These are phyloP conservation scores for Pilobolus umbonatus DNA, from an alignment of 192 early-diverging fungal species.

Conservation along the genomic window DNA sequence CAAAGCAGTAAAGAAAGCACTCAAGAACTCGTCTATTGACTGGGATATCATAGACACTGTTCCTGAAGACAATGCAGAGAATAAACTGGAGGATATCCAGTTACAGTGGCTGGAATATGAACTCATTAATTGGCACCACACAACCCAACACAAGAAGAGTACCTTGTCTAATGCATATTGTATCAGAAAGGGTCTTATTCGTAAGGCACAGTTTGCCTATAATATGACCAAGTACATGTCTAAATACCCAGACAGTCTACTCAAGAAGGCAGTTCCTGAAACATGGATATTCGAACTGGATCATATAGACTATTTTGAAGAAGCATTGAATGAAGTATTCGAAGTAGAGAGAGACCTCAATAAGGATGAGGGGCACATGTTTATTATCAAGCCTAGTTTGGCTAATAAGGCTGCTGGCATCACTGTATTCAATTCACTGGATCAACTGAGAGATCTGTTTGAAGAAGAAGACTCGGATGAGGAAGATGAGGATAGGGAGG, in stretches of 20 bases:
- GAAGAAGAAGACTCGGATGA: slow-evolving; percentile 34
- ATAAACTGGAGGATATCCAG: neutral
- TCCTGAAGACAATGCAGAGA: slow-evolving; percentile 10
- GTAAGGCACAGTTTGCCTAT: slow-evolving; percentile 62
- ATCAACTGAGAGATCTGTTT: slow-evolving; percentile 40
- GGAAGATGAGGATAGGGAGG: slow-evolving; percentile 38
- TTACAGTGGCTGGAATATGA: slow-evolving; percentile 65
- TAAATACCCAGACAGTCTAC: slow-evolving; percentile 50
- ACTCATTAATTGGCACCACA: slow-evolving; percentile 50
- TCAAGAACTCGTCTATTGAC: slow-evolving; percentile 15
- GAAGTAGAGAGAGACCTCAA: slow-evolving; percentile 60
- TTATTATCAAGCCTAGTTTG: slow-evolving; percentile 64
- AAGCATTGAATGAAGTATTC: slow-evolving; percentile 63
- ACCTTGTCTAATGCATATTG: slow-evolving; percentile 53
- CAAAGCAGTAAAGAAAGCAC: slow-evolving; percentile 18
- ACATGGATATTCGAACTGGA: slow-evolving; percentile 63
- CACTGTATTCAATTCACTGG: slow-evolving; percentile 53
- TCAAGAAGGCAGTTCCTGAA: slow-evolving; percentile 50
- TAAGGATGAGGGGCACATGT: slow-evolving; percentile 34
- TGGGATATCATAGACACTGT: slow-evolving; percentile 8
- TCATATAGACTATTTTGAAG: slow-evolving; percentile 61
- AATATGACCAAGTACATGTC: slow-evolving; percentile 53
- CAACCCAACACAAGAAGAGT: slow-evolving; percentile 26
- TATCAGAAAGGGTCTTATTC: slow-evolving; percentile 63
- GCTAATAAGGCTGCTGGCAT: slow-evolving; percentile 62